A percentile compares a stretch with the other conserved stretches of the same genome.
Conservation (phyloP, 1,284 basidiomycete species). For the Waitea zeae region DNA sequence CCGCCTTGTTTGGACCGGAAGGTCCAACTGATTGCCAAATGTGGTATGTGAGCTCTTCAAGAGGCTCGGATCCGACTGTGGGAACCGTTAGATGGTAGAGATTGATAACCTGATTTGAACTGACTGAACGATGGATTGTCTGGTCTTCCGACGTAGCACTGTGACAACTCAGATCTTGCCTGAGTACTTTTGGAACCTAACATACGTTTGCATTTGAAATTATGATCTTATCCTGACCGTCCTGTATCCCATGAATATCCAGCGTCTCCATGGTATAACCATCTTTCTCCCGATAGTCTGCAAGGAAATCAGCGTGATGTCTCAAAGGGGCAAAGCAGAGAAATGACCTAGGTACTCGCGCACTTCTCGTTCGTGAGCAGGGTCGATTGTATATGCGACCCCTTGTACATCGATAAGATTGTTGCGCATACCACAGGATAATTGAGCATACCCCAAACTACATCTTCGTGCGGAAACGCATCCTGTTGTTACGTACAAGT, state of each 20-base stretch:
- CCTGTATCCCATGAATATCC: slow-evolving; percentile 38
- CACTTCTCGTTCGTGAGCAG: slow-evolving; percentile 53
- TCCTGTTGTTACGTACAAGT: too few species aligned
- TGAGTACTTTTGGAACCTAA: background rate
- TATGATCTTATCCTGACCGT: slow-evolving; percentile 35
- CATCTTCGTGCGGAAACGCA: slow-evolving; percentile 58
- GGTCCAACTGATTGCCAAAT: slow-evolving; percentile 69
- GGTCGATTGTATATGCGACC: slow-evolving; percentile 72
- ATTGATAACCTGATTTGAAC: slow-evolving; percentile 10
- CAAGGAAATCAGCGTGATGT: background rate
- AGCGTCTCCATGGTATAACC: slow-evolving; percentile 58
- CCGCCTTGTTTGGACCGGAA: slow-evolving; percentile 69
- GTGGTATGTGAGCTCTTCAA: slow-evolving; percentile 43
- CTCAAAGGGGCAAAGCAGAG: slow-evolving; percentile 1
- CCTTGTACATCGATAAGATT: slow-evolving; percentile 20
- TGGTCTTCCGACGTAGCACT: slow-evolving; percentile 65
- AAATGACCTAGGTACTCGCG: slow-evolving; percentile 60
- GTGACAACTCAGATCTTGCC: slow-evolving; percentile 8
- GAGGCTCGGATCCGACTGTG: slow-evolving; percentile 61
- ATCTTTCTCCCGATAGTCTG: slow-evolving; percentile 22
- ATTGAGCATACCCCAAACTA: slow-evolving; percentile 62
- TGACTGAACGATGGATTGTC: slow-evolving; percentile 67
- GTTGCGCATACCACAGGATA: too few species aligned
- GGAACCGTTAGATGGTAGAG: background rate
- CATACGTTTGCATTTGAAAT: background rate